Percentiles rank a stretch among this genome's conserved stretches.
Evolutionary conservation across 176 grass and related monocot species (phyloP).

Genomic region (Triticum turgidum): DNA sequence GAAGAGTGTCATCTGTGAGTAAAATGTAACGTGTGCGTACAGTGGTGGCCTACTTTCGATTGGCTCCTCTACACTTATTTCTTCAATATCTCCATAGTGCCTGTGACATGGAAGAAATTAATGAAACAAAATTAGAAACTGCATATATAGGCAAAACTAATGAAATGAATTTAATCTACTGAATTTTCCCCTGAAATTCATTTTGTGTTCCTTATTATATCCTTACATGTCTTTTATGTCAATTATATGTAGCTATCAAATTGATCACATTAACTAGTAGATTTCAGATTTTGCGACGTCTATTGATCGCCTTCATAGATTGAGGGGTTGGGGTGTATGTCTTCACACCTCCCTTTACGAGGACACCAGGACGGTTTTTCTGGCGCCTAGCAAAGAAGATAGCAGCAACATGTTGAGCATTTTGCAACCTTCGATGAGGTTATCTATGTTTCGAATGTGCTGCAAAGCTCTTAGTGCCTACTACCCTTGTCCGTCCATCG

Average conservation of each 20-base stretch:
- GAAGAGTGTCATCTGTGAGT: too few species aligned
- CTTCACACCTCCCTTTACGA: neutral
- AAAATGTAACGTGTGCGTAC: too few species aligned
- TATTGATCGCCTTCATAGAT: neutral
- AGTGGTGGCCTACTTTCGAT: too few species aligned
- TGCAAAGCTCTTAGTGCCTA: neutral
- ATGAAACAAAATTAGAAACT: too few species aligned
- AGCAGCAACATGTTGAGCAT: neutral
- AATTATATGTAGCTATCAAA: too few species aligned
- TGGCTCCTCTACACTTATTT: too few species aligned
- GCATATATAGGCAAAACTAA: too few species aligned
- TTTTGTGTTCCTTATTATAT: neutral
- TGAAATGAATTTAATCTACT: too few species aligned
- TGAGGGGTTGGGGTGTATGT: neutral
- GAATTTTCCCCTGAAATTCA: neutral
- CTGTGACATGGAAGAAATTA: too few species aligned
- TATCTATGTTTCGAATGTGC: neutral
- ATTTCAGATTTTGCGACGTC: neutral
- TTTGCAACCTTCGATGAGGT: neutral
- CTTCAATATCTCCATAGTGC: too few species aligned
- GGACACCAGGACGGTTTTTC: neutral
- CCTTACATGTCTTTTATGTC: neutral
- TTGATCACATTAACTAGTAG: neutral
- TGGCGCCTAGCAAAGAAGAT: neutral
- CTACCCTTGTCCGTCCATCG: neutral